These are phyloP conservation scores for Alternaria novae-zelandiae DNA, from an alignment of 2,329 filamentous ascomycete species.

Conservation along the genomic window DNA sequence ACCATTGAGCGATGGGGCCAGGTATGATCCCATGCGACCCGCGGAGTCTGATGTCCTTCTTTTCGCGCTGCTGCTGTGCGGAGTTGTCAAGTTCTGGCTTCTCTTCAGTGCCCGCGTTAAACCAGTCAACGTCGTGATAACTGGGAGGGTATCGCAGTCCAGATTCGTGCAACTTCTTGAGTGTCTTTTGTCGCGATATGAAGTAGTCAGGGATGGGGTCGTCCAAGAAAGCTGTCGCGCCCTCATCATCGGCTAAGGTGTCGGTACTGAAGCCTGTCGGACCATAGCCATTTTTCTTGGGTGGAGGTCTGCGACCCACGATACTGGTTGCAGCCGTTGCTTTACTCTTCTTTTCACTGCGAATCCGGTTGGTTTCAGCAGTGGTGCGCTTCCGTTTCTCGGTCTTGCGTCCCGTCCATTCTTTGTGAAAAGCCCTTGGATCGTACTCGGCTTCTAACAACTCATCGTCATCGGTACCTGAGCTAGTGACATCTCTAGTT, in stretches of 20 bases:
- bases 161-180: slow-evolving; percentile 72
- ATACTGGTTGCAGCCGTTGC: slow-evolving; percentile 52
- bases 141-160: slow-evolving; percentile 79
- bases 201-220: slow-evolving; percentile 57
- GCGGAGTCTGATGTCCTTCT: slow-evolving; percentile 76
- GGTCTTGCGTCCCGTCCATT: slow-evolving; percentile 67
- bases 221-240: slow-evolving; percentile 64
- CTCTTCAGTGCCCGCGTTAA: slow-evolving; percentile 65
- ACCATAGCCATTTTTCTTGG: slow-evolving; percentile 22
- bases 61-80: slow-evolving; percentile 70
- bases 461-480: slow-evolving; percentile 25
- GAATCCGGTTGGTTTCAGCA: slow-evolving; percentile 57
- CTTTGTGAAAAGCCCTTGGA: slow-evolving; percentile 63
- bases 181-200: slow-evolving; percentile 66
- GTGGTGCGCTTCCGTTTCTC: slow-evolving; percentile 60
- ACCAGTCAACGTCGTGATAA: slow-evolving; percentile 77
- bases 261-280: slow-evolving; percentile 28
- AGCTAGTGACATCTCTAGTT: not conserved
- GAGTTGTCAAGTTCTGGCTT: slow-evolving; percentile 69
- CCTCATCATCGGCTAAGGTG: slow-evolving; percentile 44
- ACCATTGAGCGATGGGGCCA: slow-evolving; percentile 85
- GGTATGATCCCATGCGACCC: slow-evolving; percentile 84
- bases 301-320: slow-evolving; percentile 43
- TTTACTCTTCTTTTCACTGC: slow-evolving; percentile 56
- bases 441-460: slow-evolving; percentile 60